Percentiles rank a stretch among this genome's conserved stretches.
These are phyloP conservation scores for Pichia sp. DNA, from an alignment of 1,139 yeast genomes.

Conservation along the genomic window DNA sequence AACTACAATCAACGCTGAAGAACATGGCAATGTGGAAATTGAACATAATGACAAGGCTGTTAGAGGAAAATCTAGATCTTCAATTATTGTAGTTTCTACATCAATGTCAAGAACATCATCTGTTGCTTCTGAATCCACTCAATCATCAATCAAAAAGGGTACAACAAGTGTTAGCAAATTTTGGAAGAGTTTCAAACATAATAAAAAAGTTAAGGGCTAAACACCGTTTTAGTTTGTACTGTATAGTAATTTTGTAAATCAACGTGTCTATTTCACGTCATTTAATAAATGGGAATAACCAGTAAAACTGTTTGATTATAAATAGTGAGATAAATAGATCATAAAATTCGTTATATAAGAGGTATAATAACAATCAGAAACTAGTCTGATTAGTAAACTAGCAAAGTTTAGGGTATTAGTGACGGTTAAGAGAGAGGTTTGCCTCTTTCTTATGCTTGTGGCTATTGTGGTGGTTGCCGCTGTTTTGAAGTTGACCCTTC, in stretches of 20 bases:
- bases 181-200: conserved; percentile 12
- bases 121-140: background rate
- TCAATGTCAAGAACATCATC: background rate
- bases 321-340: no score
- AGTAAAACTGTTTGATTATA: no score
- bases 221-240: no score
- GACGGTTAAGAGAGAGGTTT: background rate
- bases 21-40: background rate
- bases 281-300: no score
- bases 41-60: background rate
- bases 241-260: no score
- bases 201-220: background rate
- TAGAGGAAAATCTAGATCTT: background rate
- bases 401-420: no score
- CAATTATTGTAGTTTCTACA: no score
- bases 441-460: background rate
- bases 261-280: no score
- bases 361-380: no score
- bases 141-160: conserved; percentile 3
- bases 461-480: background rate
- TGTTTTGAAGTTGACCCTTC: conserved; percentile 45
- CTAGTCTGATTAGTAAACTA: no score
- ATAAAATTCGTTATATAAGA: no score
- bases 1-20: background rate
- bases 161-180: conserved; percentile 8